Conservation (phyloP, 306 rosid genomes). For the Gynostemma pentaphyllum region DNA sequence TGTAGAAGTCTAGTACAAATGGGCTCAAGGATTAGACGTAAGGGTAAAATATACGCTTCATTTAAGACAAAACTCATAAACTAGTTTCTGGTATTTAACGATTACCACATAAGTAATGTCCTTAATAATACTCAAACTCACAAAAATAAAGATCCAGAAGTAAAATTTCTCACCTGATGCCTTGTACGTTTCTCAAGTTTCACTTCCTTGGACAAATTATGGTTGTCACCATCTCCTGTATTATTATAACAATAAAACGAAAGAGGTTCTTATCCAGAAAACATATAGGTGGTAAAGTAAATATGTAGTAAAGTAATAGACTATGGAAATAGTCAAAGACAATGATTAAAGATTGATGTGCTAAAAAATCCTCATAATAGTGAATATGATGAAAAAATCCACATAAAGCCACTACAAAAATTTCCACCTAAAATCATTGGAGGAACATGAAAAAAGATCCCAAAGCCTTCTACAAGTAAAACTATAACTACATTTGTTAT, state of each 20-base stretch:
- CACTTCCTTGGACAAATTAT: constrained; percentile 17
- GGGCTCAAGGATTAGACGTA: not conserved
- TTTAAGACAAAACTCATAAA: not conserved
- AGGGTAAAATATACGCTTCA: not conserved
- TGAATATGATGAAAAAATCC: not conserved
- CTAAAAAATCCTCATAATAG: not conserved
- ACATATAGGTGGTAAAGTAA: not conserved
- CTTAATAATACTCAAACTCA: not conserved
- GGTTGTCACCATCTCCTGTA: constrained; percentile 30
- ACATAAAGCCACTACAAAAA: not conserved
- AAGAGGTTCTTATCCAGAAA: not conserved
- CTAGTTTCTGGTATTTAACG: not conserved
- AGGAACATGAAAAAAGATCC: not conserved
- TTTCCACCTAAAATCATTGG: not conserved
- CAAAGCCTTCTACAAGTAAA: not conserved
- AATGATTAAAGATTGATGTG: no score
- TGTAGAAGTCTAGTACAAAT: not conserved
- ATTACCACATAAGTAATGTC: not conserved
- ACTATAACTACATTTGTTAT: no score
- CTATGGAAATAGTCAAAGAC: no score
- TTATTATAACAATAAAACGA: constrained; percentile 10
- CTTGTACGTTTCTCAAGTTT: constrained; percentile 16
- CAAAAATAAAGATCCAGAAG: not conserved
- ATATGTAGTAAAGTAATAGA: no score
- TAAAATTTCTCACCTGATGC: constrained; percentile 29